These are phyloP conservation scores for Fusarium bulbicola DNA, from an alignment of 2,329 filamentous ascomycete genomes.

Conservation along the genomic window DNA sequence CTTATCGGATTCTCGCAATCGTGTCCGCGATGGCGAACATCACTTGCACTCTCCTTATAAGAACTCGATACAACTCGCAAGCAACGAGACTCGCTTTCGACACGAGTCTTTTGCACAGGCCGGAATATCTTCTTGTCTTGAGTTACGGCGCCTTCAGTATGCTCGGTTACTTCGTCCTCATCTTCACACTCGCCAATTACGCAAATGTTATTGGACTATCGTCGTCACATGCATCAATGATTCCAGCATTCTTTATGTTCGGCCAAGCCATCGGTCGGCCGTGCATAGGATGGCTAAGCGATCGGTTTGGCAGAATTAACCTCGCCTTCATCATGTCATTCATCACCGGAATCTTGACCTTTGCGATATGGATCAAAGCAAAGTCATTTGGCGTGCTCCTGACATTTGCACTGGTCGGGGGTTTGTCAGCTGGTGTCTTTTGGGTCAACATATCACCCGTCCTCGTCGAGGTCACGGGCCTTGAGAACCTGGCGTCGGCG, in stretches of 20 bases:
- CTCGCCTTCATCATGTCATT: constrained; percentile 64
- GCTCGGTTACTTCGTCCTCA: constrained; percentile 71
- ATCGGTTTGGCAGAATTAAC: constrained; percentile 69
- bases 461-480: constrained; percentile 12
- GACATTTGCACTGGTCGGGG: not conserved
- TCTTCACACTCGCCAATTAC: constrained; percentile 72
- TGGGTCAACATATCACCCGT: constrained; percentile 20
- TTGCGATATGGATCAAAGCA: constrained; percentile 20
- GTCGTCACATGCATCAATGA: constrained; percentile 66
- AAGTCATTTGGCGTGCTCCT: constrained; percentile 13
- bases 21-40: constrained; percentile 65
- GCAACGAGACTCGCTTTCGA: constrained; percentile 19
- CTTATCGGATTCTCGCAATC: constrained; percentile 60
- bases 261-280: constrained; percentile 53
- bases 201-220: constrained; percentile 66
- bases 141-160: constrained; percentile 68
- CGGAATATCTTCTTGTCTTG: constrained; percentile 66
- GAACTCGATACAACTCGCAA: constrained; percentile 52
- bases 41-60: constrained; percentile 63
- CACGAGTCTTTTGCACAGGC: constrained; percentile 44
- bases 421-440: constrained; percentile 9
- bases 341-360: not conserved
- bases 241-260: constrained; percentile 71
- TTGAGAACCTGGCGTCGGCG: constrained; percentile 8
- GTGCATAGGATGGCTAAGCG: constrained; percentile 37